phyloP scores from a whole-genome alignment of 768 basidiomycete species.

The Cystoderma amianthinum region DNA sequence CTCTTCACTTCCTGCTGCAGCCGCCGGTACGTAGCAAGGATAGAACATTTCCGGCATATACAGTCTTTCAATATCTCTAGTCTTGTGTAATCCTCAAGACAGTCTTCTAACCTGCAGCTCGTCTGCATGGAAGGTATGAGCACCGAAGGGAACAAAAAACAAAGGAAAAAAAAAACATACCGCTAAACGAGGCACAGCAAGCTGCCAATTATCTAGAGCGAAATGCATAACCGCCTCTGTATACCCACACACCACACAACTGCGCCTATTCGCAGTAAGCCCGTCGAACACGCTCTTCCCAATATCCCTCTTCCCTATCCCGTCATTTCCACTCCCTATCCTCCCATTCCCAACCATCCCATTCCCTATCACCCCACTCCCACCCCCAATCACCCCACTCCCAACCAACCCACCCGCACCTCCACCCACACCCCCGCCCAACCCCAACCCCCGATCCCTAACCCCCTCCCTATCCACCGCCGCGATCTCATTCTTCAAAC shows the following conservation, averaged over 20 bases:
- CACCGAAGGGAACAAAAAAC: slow-evolving; percentile 3
- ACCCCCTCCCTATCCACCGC: slow-evolving; percentile 67
- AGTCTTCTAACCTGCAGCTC: slow-evolving; percentile 70
- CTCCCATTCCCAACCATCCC: too few relatives aligned
- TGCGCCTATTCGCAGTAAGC: slow-evolving; percentile 82
- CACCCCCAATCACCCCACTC: too few relatives aligned
- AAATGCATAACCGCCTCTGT: slow-evolving; percentile 94
- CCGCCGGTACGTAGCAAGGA: slow-evolving; percentile 67
- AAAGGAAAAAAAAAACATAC: slow-evolving; percentile 31
- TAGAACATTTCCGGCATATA: slow-evolving; percentile 86
- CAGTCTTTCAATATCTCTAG: slow-evolving; percentile 89
- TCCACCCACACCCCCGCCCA: slow-evolving; percentile 22
- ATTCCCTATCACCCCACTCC: too few relatives aligned
- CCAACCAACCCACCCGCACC: too few relatives aligned
- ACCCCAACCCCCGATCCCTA: slow-evolving; percentile 68
- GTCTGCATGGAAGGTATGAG: slow-evolving; percentile 28
- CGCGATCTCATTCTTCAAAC: slow-evolving; percentile 77
- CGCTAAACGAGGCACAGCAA: slow-evolving; percentile 59
- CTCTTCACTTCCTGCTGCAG: slow-evolving; percentile 57
- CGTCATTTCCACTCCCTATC: too few relatives aligned
- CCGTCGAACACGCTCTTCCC: slow-evolving; percentile 81
- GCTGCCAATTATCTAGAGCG: slow-evolving; percentile 78
- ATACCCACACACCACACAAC: slow-evolving; percentile 86
- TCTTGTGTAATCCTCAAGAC: slow-evolving; percentile 82
- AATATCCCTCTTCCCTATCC: too few relatives aligned